These are phyloP conservation scores for Wallacemonas sp. DNA, from an alignment of 208 protist species.

Conservation along the genomic window DNA sequence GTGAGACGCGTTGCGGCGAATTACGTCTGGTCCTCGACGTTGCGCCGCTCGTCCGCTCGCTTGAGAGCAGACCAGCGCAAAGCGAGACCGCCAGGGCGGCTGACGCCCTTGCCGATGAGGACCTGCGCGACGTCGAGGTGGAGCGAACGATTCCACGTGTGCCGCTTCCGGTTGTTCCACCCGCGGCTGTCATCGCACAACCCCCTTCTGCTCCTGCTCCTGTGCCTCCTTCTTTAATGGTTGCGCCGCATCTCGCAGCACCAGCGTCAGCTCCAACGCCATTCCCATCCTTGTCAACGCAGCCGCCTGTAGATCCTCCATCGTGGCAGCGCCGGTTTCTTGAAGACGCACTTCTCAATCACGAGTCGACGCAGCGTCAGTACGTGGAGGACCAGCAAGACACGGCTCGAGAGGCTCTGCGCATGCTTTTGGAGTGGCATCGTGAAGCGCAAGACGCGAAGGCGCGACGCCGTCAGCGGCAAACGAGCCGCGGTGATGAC, in stretches of 20 bases:
- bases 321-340: no score
- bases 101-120: conserved; percentile 22
- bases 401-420: no score
- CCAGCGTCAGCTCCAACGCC: not conserved
- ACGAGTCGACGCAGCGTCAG: no score
- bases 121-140: conserved; percentile 42
- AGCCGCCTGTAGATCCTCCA: no score
- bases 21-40: conserved; percentile 38
- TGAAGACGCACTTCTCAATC: no score
- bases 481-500: no score
- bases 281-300: not conserved
- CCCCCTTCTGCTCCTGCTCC: not conserved
- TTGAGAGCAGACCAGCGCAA: not conserved
- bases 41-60: conserved; percentile 20
- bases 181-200: no score
- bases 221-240: not conserved
- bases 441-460: no score
- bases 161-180: no score
- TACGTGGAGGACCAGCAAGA: no score
- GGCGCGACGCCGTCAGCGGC: no score
- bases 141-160: conserved; percentile 14
- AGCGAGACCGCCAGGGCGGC: conserved; percentile 8
- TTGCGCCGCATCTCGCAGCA: not conserved
- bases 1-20: conserved; percentile 2
- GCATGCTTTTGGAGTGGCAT: no score